Evolutionary conservation across 108 stramenopile genomes (phyloP), one percentile per base, ranked within the genome.

Genomic region (Pseudonitzschia multiseries): DNA sequence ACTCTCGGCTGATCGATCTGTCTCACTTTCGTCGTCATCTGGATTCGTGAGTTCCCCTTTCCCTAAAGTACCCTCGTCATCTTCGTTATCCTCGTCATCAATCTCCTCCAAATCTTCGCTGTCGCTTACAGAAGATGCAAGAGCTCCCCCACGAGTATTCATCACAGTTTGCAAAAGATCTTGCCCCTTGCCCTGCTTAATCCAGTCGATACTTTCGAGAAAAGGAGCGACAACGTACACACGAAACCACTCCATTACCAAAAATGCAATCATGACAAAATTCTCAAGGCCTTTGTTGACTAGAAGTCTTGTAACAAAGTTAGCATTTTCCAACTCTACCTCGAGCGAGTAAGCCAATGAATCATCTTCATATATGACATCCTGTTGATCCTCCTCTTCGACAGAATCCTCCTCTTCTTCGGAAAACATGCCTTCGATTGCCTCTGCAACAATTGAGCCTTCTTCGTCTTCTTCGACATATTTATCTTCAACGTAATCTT

Each of bases 201-300:
- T 33, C 61, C 62, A 65, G 20, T 70, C 28, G 1, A 71, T 6
- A 41, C 43, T 32, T 12, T 77, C 76, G 5, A 43, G 22, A 54
- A 77, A 26, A 10, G 76, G 76, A 26, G 69, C 36, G 8, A 60
- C 20, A 27, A 77, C 21, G 28, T 77, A 77, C 12, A 70, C 24
- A 21, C 24, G 27, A 33, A 48, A 72, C 77, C 71, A 72, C 43
- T 78, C 71, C 24, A 51, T 17, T 12, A 72, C 40, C 24, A 72
- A 18, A 10, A 78, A 33, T 32, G 57, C 50, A 31, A 52, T 59
- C 65, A 78, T 77, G 2, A 77, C 18, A 46, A 33, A 36, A 8
- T 44, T 17, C 29, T 71, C 76, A 8, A 71, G 24, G 2, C 70
- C 65, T 33, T 61, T 60, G 33, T 33, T 26, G 28, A 65, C 56